Conservation (phyloP, 805 yeast genomes). For the Kockiozyma suomiensis region DNA sequence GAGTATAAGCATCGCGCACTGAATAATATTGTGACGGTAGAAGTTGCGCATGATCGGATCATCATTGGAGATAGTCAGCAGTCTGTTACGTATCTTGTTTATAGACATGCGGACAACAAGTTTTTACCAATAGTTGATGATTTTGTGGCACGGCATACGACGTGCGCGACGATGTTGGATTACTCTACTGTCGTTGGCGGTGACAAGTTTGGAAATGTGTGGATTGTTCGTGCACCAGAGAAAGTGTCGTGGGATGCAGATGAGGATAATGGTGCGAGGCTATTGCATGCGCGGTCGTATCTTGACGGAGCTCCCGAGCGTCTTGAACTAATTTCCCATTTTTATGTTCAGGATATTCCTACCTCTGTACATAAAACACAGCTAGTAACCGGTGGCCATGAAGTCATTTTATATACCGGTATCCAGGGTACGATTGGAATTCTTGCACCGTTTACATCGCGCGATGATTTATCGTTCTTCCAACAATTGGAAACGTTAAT, state of each 20-base stretch:
- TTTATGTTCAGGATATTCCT: conserved; percentile 69
- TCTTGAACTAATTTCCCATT: conserved; percentile 57
- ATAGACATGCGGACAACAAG: conserved; percentile 46
- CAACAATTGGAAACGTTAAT: conserved; percentile 53
- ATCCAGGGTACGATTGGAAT: conserved; percentile 81
- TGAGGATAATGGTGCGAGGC: conserved; percentile 51
- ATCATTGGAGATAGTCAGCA: conserved; percentile 72
- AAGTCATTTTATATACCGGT: conserved; percentile 70
- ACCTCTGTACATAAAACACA: conserved; percentile 59
- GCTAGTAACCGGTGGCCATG: conserved; percentile 64
- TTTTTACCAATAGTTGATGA: conserved; percentile 76
- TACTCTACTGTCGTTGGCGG: conserved; percentile 78
- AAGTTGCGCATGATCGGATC: conserved; percentile 59
- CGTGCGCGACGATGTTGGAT: conserved; percentile 64
- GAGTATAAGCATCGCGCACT: conserved; percentile 51
- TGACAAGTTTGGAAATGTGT: conserved; percentile 82
- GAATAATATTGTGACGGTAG: conserved; percentile 57
- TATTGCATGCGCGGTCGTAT: conserved; percentile 42
- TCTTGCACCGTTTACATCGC: conserved; percentile 65
- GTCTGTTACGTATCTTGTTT: conserved; percentile 62
- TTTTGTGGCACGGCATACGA: conserved; percentile 63
- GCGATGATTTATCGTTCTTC: conserved; percentile 64
- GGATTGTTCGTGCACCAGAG: conserved; percentile 64
- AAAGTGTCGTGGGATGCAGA: conserved; percentile 53
- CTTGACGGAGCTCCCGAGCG: conserved; percentile 61